These are phyloP conservation scores for Mycena capillaripes DNA, from an alignment of 768 basidiomycete species.

Conservation along the genomic window DNA sequence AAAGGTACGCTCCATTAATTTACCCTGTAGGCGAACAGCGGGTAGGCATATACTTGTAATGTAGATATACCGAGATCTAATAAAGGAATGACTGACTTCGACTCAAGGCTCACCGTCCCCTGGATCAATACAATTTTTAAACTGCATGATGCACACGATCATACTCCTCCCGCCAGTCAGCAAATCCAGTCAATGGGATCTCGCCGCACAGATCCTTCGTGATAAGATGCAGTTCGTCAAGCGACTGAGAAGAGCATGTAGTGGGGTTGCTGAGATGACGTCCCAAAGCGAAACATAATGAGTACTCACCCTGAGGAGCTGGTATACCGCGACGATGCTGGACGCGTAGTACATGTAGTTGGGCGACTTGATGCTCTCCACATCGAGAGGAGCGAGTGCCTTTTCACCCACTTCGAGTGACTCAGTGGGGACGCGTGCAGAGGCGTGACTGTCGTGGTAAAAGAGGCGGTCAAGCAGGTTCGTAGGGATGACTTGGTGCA, in stretches of 20 bases:
- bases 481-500: conserved; percentile 58
- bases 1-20: too few relatives aligned
- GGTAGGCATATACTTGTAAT: too few relatives aligned
- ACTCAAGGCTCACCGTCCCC: too few relatives aligned
- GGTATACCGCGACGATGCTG: conserved; percentile 54
- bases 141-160: conserved; percentile 37
- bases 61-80: too few relatives aligned
- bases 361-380: conserved; percentile 40
- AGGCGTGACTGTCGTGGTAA: conserved; percentile 51
- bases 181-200: conserved; percentile 53
- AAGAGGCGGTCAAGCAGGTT: conserved; percentile 60
- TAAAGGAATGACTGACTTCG: too few relatives aligned
- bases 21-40: too few relatives aligned
- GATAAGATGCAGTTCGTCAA: conserved; percentile 55
- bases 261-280: neutral
- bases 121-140: too few relatives aligned
- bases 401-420: neutral
- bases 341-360: conserved; percentile 58
- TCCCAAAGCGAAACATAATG: neutral
- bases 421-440: neutral
- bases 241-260: conserved; percentile 41
- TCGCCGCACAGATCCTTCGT: conserved; percentile 56
- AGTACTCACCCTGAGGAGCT: conserved; percentile 48
- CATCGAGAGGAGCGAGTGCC: conserved; percentile 9
- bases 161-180: conserved; percentile 54